Evolutionary conservation across 257 asterid species (phyloP).

Genomic region (Paulownia fortunei): DNA sequence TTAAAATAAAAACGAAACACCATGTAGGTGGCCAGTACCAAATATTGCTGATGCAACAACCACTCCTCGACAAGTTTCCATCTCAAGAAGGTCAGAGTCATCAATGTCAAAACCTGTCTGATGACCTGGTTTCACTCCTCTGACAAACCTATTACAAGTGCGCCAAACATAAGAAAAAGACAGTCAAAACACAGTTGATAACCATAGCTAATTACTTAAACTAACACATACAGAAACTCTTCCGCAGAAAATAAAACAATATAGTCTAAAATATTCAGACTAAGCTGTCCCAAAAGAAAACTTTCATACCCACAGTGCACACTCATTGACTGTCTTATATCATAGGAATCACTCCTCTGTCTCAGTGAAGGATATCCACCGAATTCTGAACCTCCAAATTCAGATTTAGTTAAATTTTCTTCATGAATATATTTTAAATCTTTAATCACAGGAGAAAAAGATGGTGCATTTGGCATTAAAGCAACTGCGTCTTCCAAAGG

Average conservation of each 20-base stretch:
- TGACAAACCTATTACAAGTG: conserved; percentile 56
- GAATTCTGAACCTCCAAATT: conserved; percentile 82
- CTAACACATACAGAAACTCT: not conserved
- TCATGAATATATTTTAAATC: conserved; percentile 58
- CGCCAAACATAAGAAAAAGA: conserved; percentile 6
- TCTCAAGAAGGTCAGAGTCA: conserved; percentile 67
- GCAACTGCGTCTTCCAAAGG: conserved; percentile 70
- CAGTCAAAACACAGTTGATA: not conserved
- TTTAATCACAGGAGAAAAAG: conserved; percentile 69
- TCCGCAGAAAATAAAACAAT: not conserved
- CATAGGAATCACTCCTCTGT: conserved; percentile 72
- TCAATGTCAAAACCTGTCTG: conserved; percentile 73
- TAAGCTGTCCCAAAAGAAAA: not conserved
- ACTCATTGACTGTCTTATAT: conserved; percentile 66
- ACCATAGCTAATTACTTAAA: not conserved
- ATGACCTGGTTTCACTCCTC: conserved; percentile 70
- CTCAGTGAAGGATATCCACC: conserved; percentile 76
- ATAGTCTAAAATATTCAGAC: not conserved
- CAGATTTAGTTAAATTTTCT: conserved; percentile 59
- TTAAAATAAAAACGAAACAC: not conserved
- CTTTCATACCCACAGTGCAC: conserved; percentile 79
- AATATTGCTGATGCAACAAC: conserved; percentile 83
- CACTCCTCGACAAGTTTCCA: conserved; percentile 75
- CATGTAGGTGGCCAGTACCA: conserved; percentile 44
- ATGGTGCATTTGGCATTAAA: conserved; percentile 63